phyloP scores from a whole-genome alignment of 306 rosid species.

The Potentilla sterilis region DNA sequence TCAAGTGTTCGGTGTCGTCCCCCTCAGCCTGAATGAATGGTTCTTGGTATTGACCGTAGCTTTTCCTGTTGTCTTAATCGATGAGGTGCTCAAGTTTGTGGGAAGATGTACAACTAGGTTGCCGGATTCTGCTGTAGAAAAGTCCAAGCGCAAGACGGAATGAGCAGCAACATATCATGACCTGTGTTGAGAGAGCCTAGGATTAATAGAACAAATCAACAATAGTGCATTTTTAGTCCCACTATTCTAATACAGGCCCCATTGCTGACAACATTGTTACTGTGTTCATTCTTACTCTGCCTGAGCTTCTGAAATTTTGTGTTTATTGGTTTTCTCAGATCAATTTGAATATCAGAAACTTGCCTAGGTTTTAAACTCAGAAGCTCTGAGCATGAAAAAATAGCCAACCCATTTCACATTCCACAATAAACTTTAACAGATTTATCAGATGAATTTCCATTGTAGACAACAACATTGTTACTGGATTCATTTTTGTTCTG shows the following conservation, averaged over 20 bases:
- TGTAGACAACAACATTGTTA: not conserved
- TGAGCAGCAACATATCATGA: slow-evolving; percentile 17
- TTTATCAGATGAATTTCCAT: not conserved
- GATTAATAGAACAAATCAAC: not conserved
- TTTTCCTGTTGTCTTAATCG: slow-evolving; percentile 39
- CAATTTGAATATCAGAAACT: not conserved
- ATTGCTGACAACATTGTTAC: not conserved
- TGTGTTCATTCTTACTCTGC: not conserved
- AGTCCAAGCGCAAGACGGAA: slow-evolving; percentile 60
- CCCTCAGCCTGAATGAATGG: slow-evolving; percentile 56
- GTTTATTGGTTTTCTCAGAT: not conserved
- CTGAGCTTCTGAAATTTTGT: not conserved
- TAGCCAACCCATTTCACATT: too few relatives aligned
- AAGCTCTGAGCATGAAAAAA: too few relatives aligned
- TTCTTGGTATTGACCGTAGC: slow-evolving; percentile 40
- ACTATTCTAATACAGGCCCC: not conserved
- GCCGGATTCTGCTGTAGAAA: slow-evolving; percentile 28
- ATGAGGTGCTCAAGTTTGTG: slow-evolving; percentile 40
- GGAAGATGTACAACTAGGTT: slow-evolving; percentile 44
- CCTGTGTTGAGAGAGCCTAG: not conserved
- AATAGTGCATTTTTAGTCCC: not conserved
- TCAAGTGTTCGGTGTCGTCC: slow-evolving; percentile 71
- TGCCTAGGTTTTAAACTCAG: too few relatives aligned
- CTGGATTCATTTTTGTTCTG: too few relatives aligned
- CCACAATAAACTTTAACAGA: too few relatives aligned